phyloP scores from a whole-genome alignment of 2,329 filamentous ascomycete genomes.

The Pseudogymnoascus sp. region DNA sequence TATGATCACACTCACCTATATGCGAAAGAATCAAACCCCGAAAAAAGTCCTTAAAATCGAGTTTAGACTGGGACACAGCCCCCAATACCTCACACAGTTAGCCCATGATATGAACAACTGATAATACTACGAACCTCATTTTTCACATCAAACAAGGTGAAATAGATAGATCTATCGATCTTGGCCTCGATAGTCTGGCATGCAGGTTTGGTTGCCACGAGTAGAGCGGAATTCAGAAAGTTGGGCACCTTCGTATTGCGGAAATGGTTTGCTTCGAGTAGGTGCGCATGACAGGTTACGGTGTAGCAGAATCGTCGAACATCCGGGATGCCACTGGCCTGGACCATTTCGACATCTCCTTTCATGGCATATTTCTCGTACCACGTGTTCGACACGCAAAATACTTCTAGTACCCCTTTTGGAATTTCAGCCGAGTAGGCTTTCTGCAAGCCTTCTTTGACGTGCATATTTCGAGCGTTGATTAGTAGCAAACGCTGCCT shows the following conservation, averaged over 20 bases:
- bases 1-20: conserved; percentile 13
- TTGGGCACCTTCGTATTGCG: conserved; percentile 22
- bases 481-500: conserved; percentile 26
- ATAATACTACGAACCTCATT: conserved; percentile 14
- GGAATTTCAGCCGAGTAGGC: conserved; percentile 22
- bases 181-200: conserved; percentile 7
- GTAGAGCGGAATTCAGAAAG: conserved; percentile 24
- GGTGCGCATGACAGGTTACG: conserved; percentile 28
- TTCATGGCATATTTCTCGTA: conserved; percentile 28
- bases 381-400: conserved; percentile 30
- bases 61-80: conserved; percentile 7
- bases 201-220: conserved; percentile 20
- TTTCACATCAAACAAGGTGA: conserved; percentile 10
- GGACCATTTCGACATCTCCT: conserved; percentile 23
- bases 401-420: conserved; percentile 24
- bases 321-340: conserved; percentile 26
- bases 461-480: conserved; percentile 25
- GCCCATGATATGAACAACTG: neutral
- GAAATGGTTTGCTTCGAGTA: conserved; percentile 26
- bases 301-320: conserved; percentile 29
- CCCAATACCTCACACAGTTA: conserved; percentile 11
- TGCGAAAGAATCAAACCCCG: conserved; percentile 9
- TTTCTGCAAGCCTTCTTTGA: conserved; percentile 22
- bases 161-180: conserved; percentile 12
- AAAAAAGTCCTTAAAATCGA: conserved; percentile 11